Conservation (phyloP, 2,329 filamentous ascomycete genomes). For the Botrytis aclada region DNA sequence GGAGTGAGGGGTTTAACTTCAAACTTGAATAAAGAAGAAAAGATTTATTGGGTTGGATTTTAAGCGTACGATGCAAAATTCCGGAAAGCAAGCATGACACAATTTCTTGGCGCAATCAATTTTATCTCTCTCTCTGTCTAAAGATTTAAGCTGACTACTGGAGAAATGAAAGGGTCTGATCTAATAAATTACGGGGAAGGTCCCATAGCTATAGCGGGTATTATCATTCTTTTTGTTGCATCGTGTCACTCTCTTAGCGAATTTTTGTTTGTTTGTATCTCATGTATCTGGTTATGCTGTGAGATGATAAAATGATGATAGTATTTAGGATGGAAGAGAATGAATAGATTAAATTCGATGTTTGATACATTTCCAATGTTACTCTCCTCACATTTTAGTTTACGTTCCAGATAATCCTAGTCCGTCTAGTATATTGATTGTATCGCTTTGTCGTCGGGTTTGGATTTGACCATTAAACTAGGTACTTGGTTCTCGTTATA, state of each 20-base stretch:
- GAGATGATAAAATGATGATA: neutral
- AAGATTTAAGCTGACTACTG: neutral
- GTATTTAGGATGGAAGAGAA: neutral
- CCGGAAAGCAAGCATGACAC: neutral
- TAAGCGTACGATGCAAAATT: neutral
- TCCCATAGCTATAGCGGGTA: neutral
- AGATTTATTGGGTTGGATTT: neutral
- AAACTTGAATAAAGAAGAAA: neutral
- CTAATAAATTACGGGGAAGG: conserved; percentile 1
- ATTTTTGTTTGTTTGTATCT: neutral
- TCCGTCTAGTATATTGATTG: neutral
- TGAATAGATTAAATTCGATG: neutral
- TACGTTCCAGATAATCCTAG: neutral
- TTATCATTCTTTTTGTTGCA: neutral
- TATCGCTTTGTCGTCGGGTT: neutral
- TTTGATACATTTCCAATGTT: neutral
- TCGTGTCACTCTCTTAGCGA: neutral
- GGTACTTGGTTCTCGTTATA: too few relatives aligned
- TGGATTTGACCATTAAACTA: neutral
- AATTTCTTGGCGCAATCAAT: neutral
- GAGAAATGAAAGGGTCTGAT: conserved; percentile 6
- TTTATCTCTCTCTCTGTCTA: neutral
- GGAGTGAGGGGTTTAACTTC: neutral
- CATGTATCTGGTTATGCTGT: neutral
- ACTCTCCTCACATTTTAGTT: neutral